phyloP scores from a whole-genome alignment of 306 rosid genomes.

The Sphenostylis stenocarpa region DNA sequence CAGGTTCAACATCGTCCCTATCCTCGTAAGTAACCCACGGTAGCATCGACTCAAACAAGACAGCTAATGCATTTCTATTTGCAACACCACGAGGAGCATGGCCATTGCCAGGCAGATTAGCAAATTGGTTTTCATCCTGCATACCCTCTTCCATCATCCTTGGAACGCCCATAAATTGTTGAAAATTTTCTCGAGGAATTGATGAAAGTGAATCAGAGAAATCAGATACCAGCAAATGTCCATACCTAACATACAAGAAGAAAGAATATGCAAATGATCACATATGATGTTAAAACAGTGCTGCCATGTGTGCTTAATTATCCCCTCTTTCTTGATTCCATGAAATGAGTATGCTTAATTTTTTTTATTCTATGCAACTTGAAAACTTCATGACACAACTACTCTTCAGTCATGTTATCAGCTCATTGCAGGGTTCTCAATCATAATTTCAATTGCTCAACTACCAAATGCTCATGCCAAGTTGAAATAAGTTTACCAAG shows the following conservation, averaged over 20 bases:
- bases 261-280: conserved; percentile 14
- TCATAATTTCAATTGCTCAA: conserved; percentile 5
- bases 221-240: conserved; percentile 84
- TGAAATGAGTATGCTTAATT: not conserved
- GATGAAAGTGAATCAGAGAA: conserved; percentile 77
- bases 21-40: conserved; percentile 91
- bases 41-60: conserved; percentile 85
- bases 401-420: not conserved
- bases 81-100: conserved; percentile 61
- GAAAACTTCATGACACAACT: not conserved
- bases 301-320: not conserved
- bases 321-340: not conserved
- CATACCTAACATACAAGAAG: conserved; percentile 62
- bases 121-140: conserved; percentile 55
- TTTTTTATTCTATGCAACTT: not conserved
- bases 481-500: conserved; percentile 8
- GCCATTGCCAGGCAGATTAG: conserved; percentile 51
- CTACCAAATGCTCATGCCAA: conserved; percentile 5
- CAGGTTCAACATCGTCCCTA: conserved; percentile 40
- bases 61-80: conserved; percentile 75
- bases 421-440: not conserved
- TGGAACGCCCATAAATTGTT: conserved; percentile 68
- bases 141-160: conserved; percentile 59
- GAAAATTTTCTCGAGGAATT: conserved; percentile 86
- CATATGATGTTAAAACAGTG: not conserved